These are phyloP conservation scores for Myochromella boudieri DNA, from an alignment of 768 basidiomycete genomes.

Conservation along the genomic window DNA sequence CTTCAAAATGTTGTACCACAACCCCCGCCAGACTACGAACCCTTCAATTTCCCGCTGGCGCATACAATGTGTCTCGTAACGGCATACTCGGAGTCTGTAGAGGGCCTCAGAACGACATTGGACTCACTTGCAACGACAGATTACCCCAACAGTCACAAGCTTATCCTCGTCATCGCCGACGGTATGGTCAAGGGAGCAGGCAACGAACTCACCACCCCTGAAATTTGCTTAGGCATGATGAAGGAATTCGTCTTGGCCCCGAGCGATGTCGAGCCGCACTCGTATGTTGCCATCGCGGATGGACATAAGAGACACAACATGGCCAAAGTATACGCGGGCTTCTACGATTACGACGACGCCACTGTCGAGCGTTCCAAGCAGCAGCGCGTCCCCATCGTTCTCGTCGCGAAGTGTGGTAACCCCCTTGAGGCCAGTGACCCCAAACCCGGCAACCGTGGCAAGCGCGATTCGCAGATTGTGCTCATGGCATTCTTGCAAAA, in stretches of 20 bases:
- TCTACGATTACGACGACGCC: slow-evolving; percentile 91
- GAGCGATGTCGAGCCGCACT: slow-evolving; percentile 88
- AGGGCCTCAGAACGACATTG: slow-evolving; percentile 95
- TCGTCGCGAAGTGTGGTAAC: slow-evolving; percentile 96
- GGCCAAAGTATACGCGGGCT: slow-evolving; percentile 98
- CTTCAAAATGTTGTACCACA: slow-evolving; percentile 89
- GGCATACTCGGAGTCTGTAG: slow-evolving; percentile 95
- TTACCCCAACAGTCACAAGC: slow-evolving; percentile 96
- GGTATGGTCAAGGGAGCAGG: slow-evolving; percentile 98
- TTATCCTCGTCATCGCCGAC: slow-evolving; percentile 94
- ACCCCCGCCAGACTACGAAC: slow-evolving; percentile 87
- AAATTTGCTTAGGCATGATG: slow-evolving; percentile 97
- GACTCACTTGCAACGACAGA: slow-evolving; percentile 98
- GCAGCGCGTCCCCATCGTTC: slow-evolving; percentile 92
- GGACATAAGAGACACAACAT: slow-evolving; percentile 99
- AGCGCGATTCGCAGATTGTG: slow-evolving; percentile 97
- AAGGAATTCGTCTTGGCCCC: slow-evolving; percentile 83
- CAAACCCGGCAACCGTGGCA: slow-evolving; percentile 98
- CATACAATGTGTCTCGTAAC: slow-evolving; percentile 97
- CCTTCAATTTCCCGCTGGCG: slow-evolving; percentile 92
- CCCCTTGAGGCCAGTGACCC: slow-evolving; percentile 83
- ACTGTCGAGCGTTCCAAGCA: slow-evolving; percentile 92
- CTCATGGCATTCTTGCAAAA: slow-evolving; percentile 98
- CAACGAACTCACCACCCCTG: slow-evolving; percentile 86
- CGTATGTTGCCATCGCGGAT: slow-evolving; percentile 98